Base-by-base conservation (phyloP, 768 basidiomycete genomes). In the Mycena kentingensis region DNA sequence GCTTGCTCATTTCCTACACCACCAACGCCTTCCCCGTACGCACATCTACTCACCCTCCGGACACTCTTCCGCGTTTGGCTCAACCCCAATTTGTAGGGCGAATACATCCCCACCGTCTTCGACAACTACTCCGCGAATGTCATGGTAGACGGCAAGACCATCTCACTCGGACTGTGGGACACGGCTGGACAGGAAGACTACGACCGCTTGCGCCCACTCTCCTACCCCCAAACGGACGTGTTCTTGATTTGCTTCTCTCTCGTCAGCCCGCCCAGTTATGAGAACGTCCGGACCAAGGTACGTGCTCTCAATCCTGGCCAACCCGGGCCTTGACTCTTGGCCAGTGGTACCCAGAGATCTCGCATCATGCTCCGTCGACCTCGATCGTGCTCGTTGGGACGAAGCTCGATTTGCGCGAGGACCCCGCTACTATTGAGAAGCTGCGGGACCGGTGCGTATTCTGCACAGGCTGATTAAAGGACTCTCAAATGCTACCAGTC, bases 161-260 rank as follows among this genome's bases (percentile, higher is more conserved):
- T 98, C 66, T 97, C 93, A 55, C 85, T 98, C 51, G 96, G 96
- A 44, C 78, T 99, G 51, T 99, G 97, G 97, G 97, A 99, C 81
- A 99, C 97, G n/a, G 97, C 97, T 29, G 97, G 97, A 61, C 97
- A 99, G 74, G 97, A 99, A 73, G 96, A 99, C 77, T 99, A 96
- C 69, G 93, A 96, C 75, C 88, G 97, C 37, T 88, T 99, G 62
- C 87, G 97, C 62, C 97, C 97, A 46, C 82, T 99, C 63, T 96
- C 93, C 58, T 99, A 99, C 75, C 97, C 97, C 22, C 97, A 98
- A 74, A 98, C 97, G 36, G 96, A 99, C 70, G 94, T 99, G 53
- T 99, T 99, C 78, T 79, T 99, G 73, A 95, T 99, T 69, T 99
- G 97, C 72, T 99, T 99, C 78, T 96, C 93, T 43, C 83, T 99